Evolutionary conservation across 2,329 filamentous ascomycete species (phyloP), one percentile per base, ranked within the genome.

Genomic region (Fusarium musae): DNA sequence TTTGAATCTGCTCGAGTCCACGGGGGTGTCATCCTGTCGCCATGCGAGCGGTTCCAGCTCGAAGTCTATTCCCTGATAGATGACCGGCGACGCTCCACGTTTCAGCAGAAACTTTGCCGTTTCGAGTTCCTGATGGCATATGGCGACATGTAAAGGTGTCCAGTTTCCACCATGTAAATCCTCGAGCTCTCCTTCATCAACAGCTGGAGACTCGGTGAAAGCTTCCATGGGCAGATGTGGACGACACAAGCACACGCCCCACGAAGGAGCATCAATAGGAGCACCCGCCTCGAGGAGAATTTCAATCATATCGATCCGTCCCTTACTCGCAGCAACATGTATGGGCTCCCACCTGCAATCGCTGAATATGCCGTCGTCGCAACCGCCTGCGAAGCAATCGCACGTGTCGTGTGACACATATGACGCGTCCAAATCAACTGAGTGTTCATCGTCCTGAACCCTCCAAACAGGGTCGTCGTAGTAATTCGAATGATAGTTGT

Each of bases 351-450:
- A 78, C 39, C 74, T 72, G 39, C 77, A 78, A 54, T 78, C 77
- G 57, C 75, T 78, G 59, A 78, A 78, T 36, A 78, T 78, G 34
- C 77, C 77, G 26, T 78, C 76, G 42, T 78, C 77, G 64, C 77
- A 78, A 16, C 75, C 76, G 46, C 67, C 73, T 44, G 65, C 74
- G 56, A 78, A 78, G 61, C 77, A 78, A 53, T 73, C 75, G 69
- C 77, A 78, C 16, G 66, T 43, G 15, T 78, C 69, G 57, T 78
- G 77, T 37, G 65, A 44, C 28, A 78, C 70, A 63, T 77, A 78
- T 28, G 69, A 66, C 50, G 72, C 43, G 42, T 78, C 74, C 32
- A 78, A 66, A 39, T 78, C 75, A n/a, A 78, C 77, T 37, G 77
- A 78, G 23, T 75, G 66, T 32, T 71, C 70, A 46, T 78, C 77